Base-by-base conservation (phyloP, 768 basidiomycete genomes). In the Lentinula edodes region DNA sequence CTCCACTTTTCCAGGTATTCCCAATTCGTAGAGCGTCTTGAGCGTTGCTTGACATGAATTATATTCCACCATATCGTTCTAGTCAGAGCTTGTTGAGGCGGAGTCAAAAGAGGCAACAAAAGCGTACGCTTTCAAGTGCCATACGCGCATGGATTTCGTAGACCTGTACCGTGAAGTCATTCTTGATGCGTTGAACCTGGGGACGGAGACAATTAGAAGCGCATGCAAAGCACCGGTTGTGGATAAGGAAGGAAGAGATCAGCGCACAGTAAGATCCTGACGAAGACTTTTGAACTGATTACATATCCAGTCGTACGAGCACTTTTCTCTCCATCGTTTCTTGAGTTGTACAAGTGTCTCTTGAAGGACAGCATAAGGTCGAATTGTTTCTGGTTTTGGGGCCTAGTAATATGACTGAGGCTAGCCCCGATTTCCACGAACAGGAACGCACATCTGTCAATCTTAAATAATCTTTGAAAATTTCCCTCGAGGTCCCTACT, bases 141-240 rank as follows among this genome's bases (percentile, higher is more conserved):
- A 98, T 96, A 38, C 97, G 87, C 28, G 93, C 97, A 75, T 99
- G 97, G 42, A 96, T 97, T 72, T 99, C 97, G 70, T 99, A 99
- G 10, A 97, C 97, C 72, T 89, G 83, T 32, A 96, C 94, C 6
- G 97, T 98, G 69, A 99, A 97, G 60, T 96, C 93, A 67, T 97
- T 98, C 78, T 97, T 98, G 66, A 99, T 97, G 36, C 97, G 89
- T 77, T 99, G 97, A 23, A 99, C 96, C 96, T 98, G 50, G 23
- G n/a, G 42, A 48, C 39, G 66, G 56, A 52, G 43, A 43, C 28
- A 59, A 36, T 53, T 60, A 53, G 20, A 38, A 56, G 63, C 65
- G 65, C 66, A 39, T 65, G 65, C 66, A 39, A 57, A 53, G 53
- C 53, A 54, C 54, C 59, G 53, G 51, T 45, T 74, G 80, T 67